phyloP scores from a whole-genome alignment of 2,329 filamentous ascomycete genomes.

The Sporothrix humicola region DNA sequence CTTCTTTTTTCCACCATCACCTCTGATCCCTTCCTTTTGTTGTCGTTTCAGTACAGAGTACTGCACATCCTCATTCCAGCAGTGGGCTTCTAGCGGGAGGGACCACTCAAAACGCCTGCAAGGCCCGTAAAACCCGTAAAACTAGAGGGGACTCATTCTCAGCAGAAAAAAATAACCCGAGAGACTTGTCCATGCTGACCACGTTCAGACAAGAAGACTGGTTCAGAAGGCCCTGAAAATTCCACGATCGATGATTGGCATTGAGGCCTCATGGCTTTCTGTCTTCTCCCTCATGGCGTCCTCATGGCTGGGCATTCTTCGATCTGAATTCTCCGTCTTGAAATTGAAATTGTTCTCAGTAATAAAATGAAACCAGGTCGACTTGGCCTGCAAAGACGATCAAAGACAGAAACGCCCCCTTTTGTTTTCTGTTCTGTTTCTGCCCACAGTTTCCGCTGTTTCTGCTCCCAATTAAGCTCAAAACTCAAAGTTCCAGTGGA shows the following conservation, averaged over 20 bases:
- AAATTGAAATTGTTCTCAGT: not conserved
- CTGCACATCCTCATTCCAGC: constrained; percentile 33
- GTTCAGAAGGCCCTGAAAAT: not conserved
- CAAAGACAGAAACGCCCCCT: constrained; percentile 5
- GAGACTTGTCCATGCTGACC: constrained; percentile 7
- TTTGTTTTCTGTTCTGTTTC: not conserved
- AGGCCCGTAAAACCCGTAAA: not conserved
- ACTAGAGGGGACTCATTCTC: not conserved
- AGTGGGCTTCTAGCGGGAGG: not conserved
- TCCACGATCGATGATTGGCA: not conserved
- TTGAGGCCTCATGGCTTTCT: not conserved
- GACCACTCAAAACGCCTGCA: not conserved
- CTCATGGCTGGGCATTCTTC: not conserved
- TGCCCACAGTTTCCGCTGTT: not conserved
- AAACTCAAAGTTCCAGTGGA: not conserved
- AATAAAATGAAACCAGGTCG: constrained; percentile 12
- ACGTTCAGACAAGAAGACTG: not conserved
- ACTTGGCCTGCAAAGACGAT: not conserved
- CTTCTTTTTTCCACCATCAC: not conserved
- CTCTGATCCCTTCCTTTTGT: constrained; percentile 3
- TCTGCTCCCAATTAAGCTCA: constrained; percentile 10
- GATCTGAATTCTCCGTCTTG: not conserved
- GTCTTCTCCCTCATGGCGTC: not conserved
- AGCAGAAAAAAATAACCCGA: not conserved
- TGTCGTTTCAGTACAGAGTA: constrained; percentile 10